Evolutionary conservation across 768 basidiomycete genomes (phyloP).

Genomic region (Rhodosporidiobolus sp.): DNA sequence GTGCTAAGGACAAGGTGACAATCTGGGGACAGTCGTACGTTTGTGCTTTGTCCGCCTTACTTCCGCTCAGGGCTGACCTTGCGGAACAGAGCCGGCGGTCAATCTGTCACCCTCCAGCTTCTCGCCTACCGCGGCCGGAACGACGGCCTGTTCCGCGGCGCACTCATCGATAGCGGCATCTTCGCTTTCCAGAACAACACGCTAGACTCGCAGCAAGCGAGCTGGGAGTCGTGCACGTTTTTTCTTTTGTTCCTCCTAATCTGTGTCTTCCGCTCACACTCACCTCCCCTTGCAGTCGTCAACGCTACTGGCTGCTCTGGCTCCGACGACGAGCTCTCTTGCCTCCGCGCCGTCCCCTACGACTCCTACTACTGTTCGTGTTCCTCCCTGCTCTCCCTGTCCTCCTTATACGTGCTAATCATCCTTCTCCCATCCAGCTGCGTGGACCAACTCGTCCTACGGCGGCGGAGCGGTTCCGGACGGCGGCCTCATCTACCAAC

Average conservation of each 20-base stretch:
- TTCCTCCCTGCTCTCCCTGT: too few species aligned
- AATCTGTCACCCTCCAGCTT: not conserved
- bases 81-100: not conserved
- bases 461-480: too few species aligned
- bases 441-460: too few species aligned
- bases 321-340: not conserved
- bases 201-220: not conserved
- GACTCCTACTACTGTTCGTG: not conserved
- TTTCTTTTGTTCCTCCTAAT: not conserved
- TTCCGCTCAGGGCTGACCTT: not conserved
- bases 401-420: too few species aligned
- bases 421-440: too few species aligned
- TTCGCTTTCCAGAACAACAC: not conserved
- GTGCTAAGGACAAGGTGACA: constrained; percentile 57
- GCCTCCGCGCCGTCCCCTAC: constrained; percentile 4
- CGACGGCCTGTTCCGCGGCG: constrained; percentile 12
- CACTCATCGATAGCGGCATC: constrained; percentile 16
- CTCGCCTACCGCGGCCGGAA: constrained; percentile 10
- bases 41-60: not conserved
- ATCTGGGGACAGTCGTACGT: constrained; percentile 54
- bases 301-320: not conserved
- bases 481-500: too few species aligned
- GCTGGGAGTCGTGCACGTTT: not conserved
- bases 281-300: not conserved
- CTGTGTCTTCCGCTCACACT: too few species aligned